Percentiles rank a stretch among this genome's conserved stretches.
phyloP scores from a whole-genome alignment of 768 basidiomycete species.

The Clitopilus passeckerianus region DNA sequence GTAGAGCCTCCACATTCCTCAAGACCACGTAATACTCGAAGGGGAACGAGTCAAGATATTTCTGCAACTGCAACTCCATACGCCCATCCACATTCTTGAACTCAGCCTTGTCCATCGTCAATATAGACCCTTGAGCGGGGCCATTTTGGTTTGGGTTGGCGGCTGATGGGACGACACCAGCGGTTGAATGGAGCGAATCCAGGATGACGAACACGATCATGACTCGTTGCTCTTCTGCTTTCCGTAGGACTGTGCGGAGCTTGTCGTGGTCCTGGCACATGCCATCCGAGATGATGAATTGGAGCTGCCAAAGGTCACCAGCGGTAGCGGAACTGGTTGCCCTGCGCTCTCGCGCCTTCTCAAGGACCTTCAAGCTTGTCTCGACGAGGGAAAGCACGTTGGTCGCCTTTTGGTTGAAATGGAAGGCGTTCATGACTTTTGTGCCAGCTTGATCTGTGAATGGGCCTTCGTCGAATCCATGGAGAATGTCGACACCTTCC shows the following conservation, averaged over 20 bases:
- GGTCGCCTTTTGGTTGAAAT: constrained; percentile 85
- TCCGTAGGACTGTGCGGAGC: constrained; percentile 72
- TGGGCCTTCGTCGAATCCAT: constrained; percentile 78
- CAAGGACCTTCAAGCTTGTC: constrained; percentile 67
- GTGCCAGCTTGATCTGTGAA: constrained; percentile 79
- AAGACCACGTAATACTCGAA: constrained; percentile 98
- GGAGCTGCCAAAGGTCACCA: constrained; percentile 91
- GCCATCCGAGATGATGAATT: constrained; percentile 99
- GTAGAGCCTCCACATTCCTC: constrained; percentile 84
- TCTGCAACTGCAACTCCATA: constrained; percentile 83
- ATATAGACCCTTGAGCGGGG: constrained; percentile 65
- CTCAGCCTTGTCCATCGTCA: constrained; percentile 89
- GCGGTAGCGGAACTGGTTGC: constrained; percentile 56
- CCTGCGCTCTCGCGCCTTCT: constrained; percentile 69
- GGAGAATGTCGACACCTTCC: constrained; percentile 79
- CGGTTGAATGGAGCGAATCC: constrained; percentile 67
- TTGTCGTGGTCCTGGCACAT: constrained; percentile 94
- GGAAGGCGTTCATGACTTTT: constrained; percentile 78
- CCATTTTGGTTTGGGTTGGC: constrained; percentile 13
- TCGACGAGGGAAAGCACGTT: constrained; percentile 83
- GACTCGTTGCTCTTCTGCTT: constrained; percentile 84
- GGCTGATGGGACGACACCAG: constrained; percentile 9
- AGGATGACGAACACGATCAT: constrained; percentile 96
- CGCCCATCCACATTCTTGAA: constrained; percentile 77
- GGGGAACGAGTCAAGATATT: constrained; percentile 94